These are phyloP conservation scores for Lactarius trivialis DNA, from an alignment of 768 basidiomycete species.

Conservation along the genomic window DNA sequence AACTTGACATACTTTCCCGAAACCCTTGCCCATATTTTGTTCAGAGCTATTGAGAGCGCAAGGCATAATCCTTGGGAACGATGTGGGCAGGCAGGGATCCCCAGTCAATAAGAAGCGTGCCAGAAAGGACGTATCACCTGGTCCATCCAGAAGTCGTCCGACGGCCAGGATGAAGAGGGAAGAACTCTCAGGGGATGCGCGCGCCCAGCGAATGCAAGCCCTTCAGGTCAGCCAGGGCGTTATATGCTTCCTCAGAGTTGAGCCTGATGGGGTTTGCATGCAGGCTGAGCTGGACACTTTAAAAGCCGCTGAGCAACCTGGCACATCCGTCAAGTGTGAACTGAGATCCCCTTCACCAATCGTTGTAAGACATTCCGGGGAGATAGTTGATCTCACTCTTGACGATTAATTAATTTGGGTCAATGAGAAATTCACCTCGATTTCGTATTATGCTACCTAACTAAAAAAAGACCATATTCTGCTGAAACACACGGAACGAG, in stretches of 20 bases:
- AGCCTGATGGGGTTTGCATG: not conserved
- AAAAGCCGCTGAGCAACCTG: not conserved
- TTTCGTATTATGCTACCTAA: too few relatives aligned
- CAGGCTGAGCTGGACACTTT: slow-evolving; percentile 5
- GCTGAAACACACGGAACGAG: not conserved
- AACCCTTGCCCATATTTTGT: not conserved
- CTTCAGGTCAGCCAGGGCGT: slow-evolving; percentile 5
- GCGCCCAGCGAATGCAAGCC: not conserved
- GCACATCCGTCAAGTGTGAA: slow-evolving; percentile 8
- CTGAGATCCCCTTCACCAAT: slow-evolving; percentile 5
- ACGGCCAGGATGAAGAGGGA: not conserved
- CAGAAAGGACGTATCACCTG: not conserved
- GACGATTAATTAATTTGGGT: slow-evolving; percentile 2
- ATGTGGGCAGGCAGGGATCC: not conserved
- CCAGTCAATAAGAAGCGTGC: slow-evolving; percentile 2
- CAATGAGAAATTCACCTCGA: too few relatives aligned
- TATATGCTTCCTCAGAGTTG: too few relatives aligned
- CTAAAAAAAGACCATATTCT: not conserved
- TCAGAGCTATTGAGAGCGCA: slow-evolving; percentile 13
- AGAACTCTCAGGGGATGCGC: not conserved
- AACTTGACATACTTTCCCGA: not conserved
- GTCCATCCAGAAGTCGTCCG: not conserved
- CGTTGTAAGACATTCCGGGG: not conserved
- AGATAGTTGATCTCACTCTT: slow-evolving; percentile 10
- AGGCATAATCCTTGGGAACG: not conserved